A percentile compares a stretch with the other conserved stretches of the same genome.
These are phyloP conservation scores for Daldinia concentrica DNA, from an alignment of 495 filamentous ascomycete genomes.

Conservation along the genomic window DNA sequence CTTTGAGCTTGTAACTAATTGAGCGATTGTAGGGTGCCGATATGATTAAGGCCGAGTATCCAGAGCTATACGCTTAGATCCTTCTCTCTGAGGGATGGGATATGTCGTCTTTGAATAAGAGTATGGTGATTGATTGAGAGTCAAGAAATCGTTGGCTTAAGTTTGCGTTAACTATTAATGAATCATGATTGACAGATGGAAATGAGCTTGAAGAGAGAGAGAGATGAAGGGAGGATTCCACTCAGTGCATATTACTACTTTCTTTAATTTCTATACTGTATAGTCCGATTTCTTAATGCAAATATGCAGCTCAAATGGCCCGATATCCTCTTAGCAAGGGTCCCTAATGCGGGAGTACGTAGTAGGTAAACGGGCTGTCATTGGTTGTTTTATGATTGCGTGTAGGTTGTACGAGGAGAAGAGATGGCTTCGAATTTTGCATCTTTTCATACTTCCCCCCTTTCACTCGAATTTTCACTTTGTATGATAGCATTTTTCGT, in stretches of 20 bases:
- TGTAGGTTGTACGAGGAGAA: background rate
- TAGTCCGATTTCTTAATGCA: background rate
- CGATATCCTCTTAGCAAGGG: background rate
- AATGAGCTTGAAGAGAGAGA: background rate
- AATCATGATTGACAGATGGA: background rate
- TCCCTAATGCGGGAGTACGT: background rate
- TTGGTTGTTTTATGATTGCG: background rate
- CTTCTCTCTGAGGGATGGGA: background rate
- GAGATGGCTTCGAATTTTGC: background rate
- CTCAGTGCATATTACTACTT: background rate
- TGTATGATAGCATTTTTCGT: background rate
- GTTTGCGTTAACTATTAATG: background rate
- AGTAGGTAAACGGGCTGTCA: background rate
- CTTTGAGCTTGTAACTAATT: constrained; percentile 22
- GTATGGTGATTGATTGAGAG: background rate
- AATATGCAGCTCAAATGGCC: background rate
- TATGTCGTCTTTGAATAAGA: background rate
- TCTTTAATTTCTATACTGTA: background rate
- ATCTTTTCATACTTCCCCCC: too few species aligned
- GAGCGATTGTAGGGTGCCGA: constrained; percentile 53
- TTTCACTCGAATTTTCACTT: too few species aligned
- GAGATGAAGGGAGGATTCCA: background rate
- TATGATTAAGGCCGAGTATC: constrained; percentile 56
- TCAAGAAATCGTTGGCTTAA: background rate
- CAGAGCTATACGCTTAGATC: constrained; percentile 44